These are phyloP conservation scores for Sclerotinia subarctica DNA, from an alignment of 2,329 filamentous ascomycete species.

Conservation along the genomic window DNA sequence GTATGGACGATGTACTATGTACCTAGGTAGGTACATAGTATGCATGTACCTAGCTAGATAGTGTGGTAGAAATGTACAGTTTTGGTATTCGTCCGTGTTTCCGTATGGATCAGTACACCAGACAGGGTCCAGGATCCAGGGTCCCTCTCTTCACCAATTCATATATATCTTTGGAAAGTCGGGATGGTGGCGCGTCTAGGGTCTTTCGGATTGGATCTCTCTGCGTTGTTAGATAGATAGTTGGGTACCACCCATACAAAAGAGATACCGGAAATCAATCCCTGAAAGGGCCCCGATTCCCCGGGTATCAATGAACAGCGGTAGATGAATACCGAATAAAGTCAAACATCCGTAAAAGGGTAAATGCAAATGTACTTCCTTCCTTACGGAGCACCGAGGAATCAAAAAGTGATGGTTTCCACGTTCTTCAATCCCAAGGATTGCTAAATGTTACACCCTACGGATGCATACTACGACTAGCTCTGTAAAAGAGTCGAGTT, in stretches of 20 bases:
- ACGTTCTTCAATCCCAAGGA: background rate
- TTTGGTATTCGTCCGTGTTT: background rate
- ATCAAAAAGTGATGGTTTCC: background rate
- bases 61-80: background rate
- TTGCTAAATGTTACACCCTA: background rate
- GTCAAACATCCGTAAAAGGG: background rate
- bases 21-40: too few relatives aligned
- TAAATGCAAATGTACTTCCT: background rate
- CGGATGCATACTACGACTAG: background rate
- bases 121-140: background rate
- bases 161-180: background rate
- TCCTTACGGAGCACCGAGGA: too few relatives aligned
- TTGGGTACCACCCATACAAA: too few relatives aligned
- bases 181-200: too few relatives aligned
- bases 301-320: background rate
- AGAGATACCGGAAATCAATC: background rate
- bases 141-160: background rate
- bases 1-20: too few relatives aligned
- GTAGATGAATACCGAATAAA: background rate
- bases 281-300: background rate
- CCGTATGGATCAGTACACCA: background rate
- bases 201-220: background rate
- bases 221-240: background rate
- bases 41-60: background rate
- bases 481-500: background rate